phyloP scores from a whole-genome alignment of 2,329 filamentous ascomycete species.

The Fusarium penzigii region DNA sequence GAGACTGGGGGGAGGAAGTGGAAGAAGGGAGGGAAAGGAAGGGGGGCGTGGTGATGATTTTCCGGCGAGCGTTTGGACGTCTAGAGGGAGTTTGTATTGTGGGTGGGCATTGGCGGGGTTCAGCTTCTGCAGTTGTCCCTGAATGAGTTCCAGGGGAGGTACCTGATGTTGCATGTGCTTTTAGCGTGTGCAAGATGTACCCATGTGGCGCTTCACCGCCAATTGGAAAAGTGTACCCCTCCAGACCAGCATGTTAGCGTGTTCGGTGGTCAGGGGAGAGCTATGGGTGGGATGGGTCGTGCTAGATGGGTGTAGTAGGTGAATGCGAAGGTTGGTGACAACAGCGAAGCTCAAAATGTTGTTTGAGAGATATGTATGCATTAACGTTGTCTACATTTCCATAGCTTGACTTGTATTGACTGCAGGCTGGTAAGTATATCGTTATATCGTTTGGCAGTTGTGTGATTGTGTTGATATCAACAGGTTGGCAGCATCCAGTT shows the following conservation, averaged over 20 bases:
- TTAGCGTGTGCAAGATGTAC: slow-evolving; percentile 15
- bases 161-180: slow-evolving; percentile 7
- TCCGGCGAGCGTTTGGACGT: slow-evolving; percentile 33
- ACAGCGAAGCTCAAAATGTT: too few species aligned
- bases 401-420: too few species aligned
- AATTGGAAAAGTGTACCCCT: slow-evolving; percentile 27
- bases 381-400: too few species aligned
- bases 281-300: background rate
- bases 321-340: too few species aligned
- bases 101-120: slow-evolving; percentile 32
- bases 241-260: slow-evolving; percentile 18
- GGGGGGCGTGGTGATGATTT: slow-evolving; percentile 37
- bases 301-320: too few species aligned
- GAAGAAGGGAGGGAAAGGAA: slow-evolving; percentile 29
- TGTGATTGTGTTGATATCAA: too few species aligned
- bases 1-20: too few species aligned
- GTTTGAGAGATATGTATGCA: too few species aligned
- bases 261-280: slow-evolving; percentile 24
- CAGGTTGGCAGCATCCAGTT: too few species aligned
- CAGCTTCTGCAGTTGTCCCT: background rate
- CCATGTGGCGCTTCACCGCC: slow-evolving; percentile 26
- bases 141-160: background rate
- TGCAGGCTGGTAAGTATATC: too few species aligned
- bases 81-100: slow-evolving; percentile 20
- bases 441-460: too few species aligned